Conservation (phyloP, 371 early-diverging fungal genomes). For the Thermomucor indicae-seudaticae region DNA sequence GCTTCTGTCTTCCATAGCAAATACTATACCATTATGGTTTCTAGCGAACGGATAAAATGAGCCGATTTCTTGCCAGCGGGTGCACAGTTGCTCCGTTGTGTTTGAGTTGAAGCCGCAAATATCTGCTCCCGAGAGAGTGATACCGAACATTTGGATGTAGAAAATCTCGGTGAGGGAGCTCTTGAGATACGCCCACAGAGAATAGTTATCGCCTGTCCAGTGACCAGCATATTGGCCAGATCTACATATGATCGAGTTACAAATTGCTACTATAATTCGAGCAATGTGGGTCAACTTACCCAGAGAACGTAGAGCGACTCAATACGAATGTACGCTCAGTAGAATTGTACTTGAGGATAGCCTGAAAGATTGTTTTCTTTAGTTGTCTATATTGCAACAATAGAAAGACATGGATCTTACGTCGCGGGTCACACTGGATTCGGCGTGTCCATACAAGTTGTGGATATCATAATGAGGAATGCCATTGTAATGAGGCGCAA, state of each 20-base stretch:
- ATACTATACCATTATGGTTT: slow-evolving; percentile 52
- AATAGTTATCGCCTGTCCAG: slow-evolving; percentile 66
- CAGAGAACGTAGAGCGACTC: slow-evolving; percentile 67
- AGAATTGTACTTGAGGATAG: slow-evolving; percentile 24
- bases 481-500: slow-evolving; percentile 51
- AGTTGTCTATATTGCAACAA: not conserved
- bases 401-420: slow-evolving; percentile 13
- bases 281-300: slow-evolving; percentile 14
- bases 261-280: too few species aligned
- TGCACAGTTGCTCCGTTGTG: slow-evolving; percentile 55
- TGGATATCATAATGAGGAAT: slow-evolving; percentile 60
- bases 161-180: slow-evolving; percentile 56
- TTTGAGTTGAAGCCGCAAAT: slow-evolving; percentile 68
- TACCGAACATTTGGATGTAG: slow-evolving; percentile 65
- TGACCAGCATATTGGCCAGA: slow-evolving; percentile 60
- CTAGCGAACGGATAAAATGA: slow-evolving; percentile 78
- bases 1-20: not conserved
- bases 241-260: slow-evolving; percentile 1
- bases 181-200: slow-evolving; percentile 48
- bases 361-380: slow-evolving; percentile 7
- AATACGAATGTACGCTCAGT: slow-evolving; percentile 69
- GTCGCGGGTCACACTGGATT: slow-evolving; percentile 47
- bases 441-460: slow-evolving; percentile 64
- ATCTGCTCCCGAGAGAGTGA: slow-evolving; percentile 66
- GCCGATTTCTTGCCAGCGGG: slow-evolving; percentile 70